A percentile compares a stretch with the other conserved stretches of the same genome.
Evolutionary conservation across 768 basidiomycete genomes (phyloP).

Genomic region (Naganishia vishniacii): DNA sequence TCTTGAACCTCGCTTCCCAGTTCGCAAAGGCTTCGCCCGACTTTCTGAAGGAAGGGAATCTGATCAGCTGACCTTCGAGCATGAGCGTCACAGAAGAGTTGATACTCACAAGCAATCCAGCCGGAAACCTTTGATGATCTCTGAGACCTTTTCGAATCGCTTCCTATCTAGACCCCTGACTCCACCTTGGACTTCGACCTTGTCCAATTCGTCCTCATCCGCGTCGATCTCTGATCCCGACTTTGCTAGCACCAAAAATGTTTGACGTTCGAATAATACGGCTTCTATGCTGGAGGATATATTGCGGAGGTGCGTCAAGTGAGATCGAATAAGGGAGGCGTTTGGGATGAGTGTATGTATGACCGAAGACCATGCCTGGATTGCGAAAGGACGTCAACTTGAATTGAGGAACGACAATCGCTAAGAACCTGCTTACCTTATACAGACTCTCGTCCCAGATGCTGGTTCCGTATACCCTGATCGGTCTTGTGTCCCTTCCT

Average conservation of each 20-base stretch:
- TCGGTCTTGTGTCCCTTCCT: constrained; percentile 36
- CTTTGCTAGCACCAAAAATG: constrained; percentile 89
- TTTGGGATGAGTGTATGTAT: constrained; percentile 96
- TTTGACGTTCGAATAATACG: constrained; percentile 92
- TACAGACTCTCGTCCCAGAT: constrained; percentile 97
- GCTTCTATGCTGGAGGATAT: constrained; percentile 88
- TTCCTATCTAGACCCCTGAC: constrained; percentile 49
- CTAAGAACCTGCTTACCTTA: constrained; percentile 57
- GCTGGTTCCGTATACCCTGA: constrained; percentile 83
- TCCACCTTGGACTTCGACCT: constrained; percentile 37
- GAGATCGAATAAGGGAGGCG: constrained; percentile 76
- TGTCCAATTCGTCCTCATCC: constrained; percentile 44
- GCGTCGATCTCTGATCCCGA: constrained; percentile 44
- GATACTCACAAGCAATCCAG: constrained; percentile 71
- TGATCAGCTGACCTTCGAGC: neutral
- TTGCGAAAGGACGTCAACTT: neutral
- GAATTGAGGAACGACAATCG: neutral
- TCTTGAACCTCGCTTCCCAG: constrained; percentile 44
- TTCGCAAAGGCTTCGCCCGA: constrained; percentile 33
- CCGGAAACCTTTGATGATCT: constrained; percentile 93
- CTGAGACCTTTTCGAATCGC: constrained; percentile 55
- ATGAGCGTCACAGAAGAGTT: neutral
- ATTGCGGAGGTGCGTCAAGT: constrained; percentile 77
- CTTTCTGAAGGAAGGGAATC: neutral
- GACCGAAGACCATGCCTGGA: constrained; percentile 93